These are phyloP conservation scores for Nyctanthes arbortristis DNA, from an alignment of 257 asterid genomes.

Conservation along the genomic window DNA sequence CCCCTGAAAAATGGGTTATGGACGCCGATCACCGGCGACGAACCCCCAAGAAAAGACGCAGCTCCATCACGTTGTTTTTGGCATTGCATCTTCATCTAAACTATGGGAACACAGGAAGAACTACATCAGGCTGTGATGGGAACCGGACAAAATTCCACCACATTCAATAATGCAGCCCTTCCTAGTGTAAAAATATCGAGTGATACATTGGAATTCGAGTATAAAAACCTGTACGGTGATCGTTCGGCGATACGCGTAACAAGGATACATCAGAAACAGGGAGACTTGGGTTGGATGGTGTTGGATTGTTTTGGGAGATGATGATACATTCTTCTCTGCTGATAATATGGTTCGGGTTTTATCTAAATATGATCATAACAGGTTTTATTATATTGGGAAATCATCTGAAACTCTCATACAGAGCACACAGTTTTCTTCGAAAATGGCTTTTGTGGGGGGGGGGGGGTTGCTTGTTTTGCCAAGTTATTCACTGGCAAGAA, in stretches of 20 bases:
- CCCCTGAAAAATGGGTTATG: too few relatives aligned
- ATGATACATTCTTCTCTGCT: conserved; percentile 41
- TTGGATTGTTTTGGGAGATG: conserved; percentile 50
- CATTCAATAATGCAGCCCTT: neutral
- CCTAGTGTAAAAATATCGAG: conserved; percentile 34
- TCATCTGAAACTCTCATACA: conserved; percentile 45
- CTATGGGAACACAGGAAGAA: conserved; percentile 35
- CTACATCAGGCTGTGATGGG: conserved; percentile 44
- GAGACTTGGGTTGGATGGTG: conserved; percentile 30
- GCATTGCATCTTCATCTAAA: conserved; percentile 40
- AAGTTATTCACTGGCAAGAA: conserved; percentile 41
- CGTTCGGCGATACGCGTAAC: conserved; percentile 36
- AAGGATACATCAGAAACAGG: conserved; percentile 32
- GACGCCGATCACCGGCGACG: too few relatives aligned
- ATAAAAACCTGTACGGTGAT: conserved; percentile 22
- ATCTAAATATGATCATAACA: conserved; percentile 38
- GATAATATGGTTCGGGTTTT: conserved; percentile 44
- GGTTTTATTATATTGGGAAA: conserved; percentile 39
- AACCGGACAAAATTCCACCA: conserved; percentile 22
- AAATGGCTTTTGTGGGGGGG: conserved; percentile 54
- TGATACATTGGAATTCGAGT: conserved; percentile 29
- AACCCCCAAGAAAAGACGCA: conserved; percentile 25
- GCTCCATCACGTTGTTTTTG: conserved; percentile 43
- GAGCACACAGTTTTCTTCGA: conserved; percentile 33
- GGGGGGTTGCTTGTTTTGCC: conserved; percentile 47